Conservation (phyloP, 1,284 basidiomycete genomes). For the Pascua guehoae region DNA sequence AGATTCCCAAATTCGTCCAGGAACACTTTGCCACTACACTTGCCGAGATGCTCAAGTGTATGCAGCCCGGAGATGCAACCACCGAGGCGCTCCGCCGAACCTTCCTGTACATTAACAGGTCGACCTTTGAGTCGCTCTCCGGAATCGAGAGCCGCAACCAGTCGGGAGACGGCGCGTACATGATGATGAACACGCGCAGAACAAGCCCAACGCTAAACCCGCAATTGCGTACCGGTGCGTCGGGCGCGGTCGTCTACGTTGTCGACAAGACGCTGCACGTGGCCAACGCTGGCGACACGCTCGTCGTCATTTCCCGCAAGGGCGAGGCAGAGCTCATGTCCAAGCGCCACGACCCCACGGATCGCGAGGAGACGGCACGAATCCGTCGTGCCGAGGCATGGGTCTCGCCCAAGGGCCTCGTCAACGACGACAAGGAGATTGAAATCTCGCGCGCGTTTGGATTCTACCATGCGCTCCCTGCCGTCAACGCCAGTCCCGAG, state of each 20-base stretch:
- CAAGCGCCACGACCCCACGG: conserved; percentile 84
- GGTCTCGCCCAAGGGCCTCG: conserved; percentile 88
- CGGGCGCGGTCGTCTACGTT: conserved; percentile 84
- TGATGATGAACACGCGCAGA: conserved; percentile 13
- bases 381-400: conserved; percentile 92
- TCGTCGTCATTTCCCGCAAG: conserved; percentile 81
- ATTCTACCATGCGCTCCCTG: conserved; percentile 84
- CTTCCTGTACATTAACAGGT: conserved; percentile 79
- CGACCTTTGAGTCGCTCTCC: conserved; percentile 63
- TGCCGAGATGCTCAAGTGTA: conserved; percentile 56
- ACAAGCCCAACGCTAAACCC: conserved; percentile 30
- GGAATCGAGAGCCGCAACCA: conserved; percentile 56
- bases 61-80: conserved; percentile 59
- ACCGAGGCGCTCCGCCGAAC: conserved; percentile 76
- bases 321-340: conserved; percentile 75
- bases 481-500: conserved; percentile 85
- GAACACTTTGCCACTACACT: conserved; percentile 71
- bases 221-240: conserved; percentile 68
- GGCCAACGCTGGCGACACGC: conserved; percentile 84
- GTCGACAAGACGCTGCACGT: conserved; percentile 76
- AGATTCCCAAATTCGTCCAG: conserved; percentile 67
- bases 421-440: conserved; percentile 77
- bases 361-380: conserved; percentile 75
- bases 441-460: conserved; percentile 92
- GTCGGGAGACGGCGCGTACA: conserved; percentile 61